phyloP scores from a whole-genome alignment of 2,329 filamentous ascomycete species.

The Stemphylium beticola region DNA sequence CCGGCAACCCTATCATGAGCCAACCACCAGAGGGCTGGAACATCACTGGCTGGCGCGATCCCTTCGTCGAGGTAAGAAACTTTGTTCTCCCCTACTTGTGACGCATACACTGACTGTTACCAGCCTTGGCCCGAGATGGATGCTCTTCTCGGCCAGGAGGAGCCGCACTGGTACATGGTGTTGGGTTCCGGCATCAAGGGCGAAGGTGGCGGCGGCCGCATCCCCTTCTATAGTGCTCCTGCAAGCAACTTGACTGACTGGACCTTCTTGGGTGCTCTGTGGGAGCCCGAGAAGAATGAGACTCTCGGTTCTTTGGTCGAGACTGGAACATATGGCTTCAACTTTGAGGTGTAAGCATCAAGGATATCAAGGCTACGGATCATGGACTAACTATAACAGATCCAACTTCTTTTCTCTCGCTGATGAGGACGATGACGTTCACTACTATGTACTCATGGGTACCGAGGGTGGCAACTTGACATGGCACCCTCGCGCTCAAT shows the following conservation, averaged over 20 bases:
- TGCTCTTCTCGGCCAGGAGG: slow-evolving; percentile 47
- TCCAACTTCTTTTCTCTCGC: slow-evolving; percentile 55
- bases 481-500: slow-evolving; percentile 49
- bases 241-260: slow-evolving; percentile 53
- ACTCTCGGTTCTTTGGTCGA: slow-evolving; percentile 51
- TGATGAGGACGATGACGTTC: slow-evolving; percentile 52
- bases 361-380: background rate
- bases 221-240: slow-evolving; percentile 56
- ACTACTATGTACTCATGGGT: slow-evolving; percentile 54
- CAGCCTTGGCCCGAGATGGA: slow-evolving; percentile 52
- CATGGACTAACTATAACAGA: slow-evolving; percentile 18
- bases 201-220: slow-evolving; percentile 54
- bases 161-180: slow-evolving; percentile 56
- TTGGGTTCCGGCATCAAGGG: slow-evolving; percentile 57
- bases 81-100: background rate
- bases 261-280: slow-evolving; percentile 56
- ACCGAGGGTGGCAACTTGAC: slow-evolving; percentile 54
- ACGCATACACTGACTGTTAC: slow-evolving; percentile 38
- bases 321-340: slow-evolving; percentile 56
- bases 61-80: slow-evolving; percentile 30
- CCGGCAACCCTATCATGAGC: slow-evolving; percentile 54
- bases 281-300: slow-evolving; percentile 53
- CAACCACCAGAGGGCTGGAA: slow-evolving; percentile 54
- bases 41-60: slow-evolving; percentile 48
- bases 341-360: slow-evolving; percentile 52